Percentiles rank a stretch among this genome's conserved stretches.
Conservation (phyloP, 169 alveolate genomes). For the Plasmodium inui region DNA sequence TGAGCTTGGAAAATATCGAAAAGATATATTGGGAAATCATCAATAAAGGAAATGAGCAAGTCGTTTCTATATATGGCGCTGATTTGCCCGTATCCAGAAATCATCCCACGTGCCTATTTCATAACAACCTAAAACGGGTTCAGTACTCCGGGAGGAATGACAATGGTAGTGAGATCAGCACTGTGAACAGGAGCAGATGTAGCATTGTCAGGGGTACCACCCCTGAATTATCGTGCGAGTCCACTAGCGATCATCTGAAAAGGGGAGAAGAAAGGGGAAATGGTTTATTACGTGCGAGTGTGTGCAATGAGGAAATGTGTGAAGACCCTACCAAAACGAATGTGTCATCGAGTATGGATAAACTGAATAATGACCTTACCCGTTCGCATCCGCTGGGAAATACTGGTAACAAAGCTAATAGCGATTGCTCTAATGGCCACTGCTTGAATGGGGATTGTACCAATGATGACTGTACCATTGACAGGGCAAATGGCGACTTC, state of each 20-base stretch:
- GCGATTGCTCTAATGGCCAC: not conserved
- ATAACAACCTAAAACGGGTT: conserved; percentile 3
- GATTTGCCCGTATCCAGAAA: conserved; percentile 80
- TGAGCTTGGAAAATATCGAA: conserved; percentile 67
- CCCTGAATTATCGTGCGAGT: not conserved
- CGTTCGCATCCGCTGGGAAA: not conserved
- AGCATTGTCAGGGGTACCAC: not conserved
- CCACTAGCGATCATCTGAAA: not conserved
- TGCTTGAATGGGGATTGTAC: not conserved
- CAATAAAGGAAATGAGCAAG: conserved; percentile 72
- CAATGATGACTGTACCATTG: not conserved
- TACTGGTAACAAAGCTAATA: not conserved
- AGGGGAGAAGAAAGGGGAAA: not conserved
- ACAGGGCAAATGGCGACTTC: not conserved
- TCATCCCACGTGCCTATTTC: conserved; percentile 62
- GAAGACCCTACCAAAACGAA: not conserved
- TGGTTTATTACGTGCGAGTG: not conserved
- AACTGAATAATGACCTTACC: not conserved
- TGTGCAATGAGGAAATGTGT: not conserved
- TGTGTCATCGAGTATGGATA: not conserved
- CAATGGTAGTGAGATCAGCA: not conserved
- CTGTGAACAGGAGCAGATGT: not conserved
- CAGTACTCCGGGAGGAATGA: not conserved
- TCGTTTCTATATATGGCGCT: conserved; percentile 80
- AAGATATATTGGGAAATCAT: conserved; percentile 79